Base-by-base conservation (phyloP, 495 filamentous ascomycete genomes). In the Penicillium soppii region DNA sequence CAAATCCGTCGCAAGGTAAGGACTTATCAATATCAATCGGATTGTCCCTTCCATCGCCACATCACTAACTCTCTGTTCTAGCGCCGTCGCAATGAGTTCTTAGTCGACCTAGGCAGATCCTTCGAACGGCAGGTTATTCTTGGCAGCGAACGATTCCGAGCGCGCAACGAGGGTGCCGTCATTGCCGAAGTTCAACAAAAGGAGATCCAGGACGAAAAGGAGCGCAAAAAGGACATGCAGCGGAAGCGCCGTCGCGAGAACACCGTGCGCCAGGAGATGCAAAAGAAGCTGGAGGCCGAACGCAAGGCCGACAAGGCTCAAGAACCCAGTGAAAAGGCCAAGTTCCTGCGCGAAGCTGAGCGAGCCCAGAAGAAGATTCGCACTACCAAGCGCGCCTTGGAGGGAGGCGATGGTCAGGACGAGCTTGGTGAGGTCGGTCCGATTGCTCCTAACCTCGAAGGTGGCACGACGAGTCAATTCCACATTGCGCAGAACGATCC, bases 221-320 rank as follows among this genome's bases (percentile, higher is more conserved):
- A 97, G 70, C 90, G 95, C 22, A 99, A 99, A 79, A 99, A 99
- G 74, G 94, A 97, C 55, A 96, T 97, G 88, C 94, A 99, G 62
- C 87, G 95, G 20, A 97, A 97, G 73, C 84, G 94, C 20, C 86
- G 94, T n/a, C 84, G 94, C 16, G 94, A 98, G 66, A 96, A 96
- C 71, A 95, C 94, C 9, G 87, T 96, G 65, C 87, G 88, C 12
- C 78, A 85, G 50, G 91, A 92, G 37, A 82, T 89, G 60, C 85
- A 91, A 58, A 92, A 95, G 71, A 89, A 92, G 55, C 77, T 86
- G 8, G 86, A 92, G 52, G 91, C 90, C 4, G 75, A 95, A 40
- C 77, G 83, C 42, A 86, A 86, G 45, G 91, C 91, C 2, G 80
- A 83, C 46, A 78, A 78, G 35, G 85, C 89, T 1, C 77, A 86